Conservation (phyloP, 495 filamentous ascomycete species). For the Neurospora sp. region DNA sequence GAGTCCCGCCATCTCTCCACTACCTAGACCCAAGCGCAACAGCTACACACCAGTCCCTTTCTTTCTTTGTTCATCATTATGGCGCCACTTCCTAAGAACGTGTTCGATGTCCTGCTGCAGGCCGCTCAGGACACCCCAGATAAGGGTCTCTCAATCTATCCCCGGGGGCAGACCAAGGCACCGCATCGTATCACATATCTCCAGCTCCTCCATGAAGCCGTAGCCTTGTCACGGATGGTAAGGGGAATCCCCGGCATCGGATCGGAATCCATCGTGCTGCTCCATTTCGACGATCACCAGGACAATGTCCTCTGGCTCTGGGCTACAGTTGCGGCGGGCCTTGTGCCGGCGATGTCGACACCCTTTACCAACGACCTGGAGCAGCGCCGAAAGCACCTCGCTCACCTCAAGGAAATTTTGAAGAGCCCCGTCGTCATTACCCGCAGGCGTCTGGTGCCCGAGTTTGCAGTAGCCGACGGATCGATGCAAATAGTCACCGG, state of each 20-base stretch:
- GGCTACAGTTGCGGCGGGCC: conserved; percentile 30
- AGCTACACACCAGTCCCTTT: not conserved
- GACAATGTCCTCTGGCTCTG: conserved; percentile 38
- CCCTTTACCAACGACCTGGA: conserved; percentile 25
- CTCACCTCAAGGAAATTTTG: not conserved
- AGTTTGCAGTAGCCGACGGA: not conserved
- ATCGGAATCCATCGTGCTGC: conserved; percentile 12
- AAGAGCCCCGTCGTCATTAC: conserved; percentile 6
- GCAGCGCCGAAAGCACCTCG: conserved; percentile 25
- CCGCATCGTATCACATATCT: not conserved
- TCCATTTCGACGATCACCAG: conserved; percentile 31
- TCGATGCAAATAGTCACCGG: not conserved
- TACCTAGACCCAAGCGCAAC: not conserved
- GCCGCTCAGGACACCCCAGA: not conserved
- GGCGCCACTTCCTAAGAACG: not conserved
- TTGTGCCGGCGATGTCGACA: conserved; percentile 31
- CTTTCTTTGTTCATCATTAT: not conserved
- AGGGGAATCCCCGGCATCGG: not conserved
- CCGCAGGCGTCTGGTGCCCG: not conserved
- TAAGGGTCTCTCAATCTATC: not conserved
- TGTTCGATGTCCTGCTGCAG: not conserved
- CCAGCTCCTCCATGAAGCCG: not conserved
- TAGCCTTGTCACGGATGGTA: not conserved
- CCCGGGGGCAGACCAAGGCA: not conserved
- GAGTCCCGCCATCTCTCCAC: not conserved